Conservation (phyloP, 306 rosid species). For the Comarum palustre region DNA sequence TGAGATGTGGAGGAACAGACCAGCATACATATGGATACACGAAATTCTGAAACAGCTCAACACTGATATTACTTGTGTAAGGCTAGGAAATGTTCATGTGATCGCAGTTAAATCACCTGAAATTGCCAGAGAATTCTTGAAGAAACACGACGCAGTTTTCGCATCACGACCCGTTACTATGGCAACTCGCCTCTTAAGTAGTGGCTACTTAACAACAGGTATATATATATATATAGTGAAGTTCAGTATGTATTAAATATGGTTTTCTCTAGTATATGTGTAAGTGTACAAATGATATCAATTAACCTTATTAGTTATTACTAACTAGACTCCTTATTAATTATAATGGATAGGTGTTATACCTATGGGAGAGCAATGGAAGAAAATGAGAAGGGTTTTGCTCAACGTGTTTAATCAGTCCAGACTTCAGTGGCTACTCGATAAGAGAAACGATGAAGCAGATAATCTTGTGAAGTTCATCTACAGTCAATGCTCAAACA, state of each 20-base stretch:
- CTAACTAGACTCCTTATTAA: too few species aligned
- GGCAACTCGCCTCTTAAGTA: conserved; percentile 3
- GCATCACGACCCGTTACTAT: conserved; percentile 38
- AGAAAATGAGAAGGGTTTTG: conserved; percentile 12
- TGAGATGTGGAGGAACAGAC: not conserved
- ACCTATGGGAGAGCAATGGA: conserved; percentile 10
- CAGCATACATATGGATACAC: not conserved
- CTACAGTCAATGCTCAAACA: conserved; percentile 13
- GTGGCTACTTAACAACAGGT: conserved; percentile 12
- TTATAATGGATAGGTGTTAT: too few species aligned
- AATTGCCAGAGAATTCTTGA: conserved; percentile 38
- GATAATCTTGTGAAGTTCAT: conserved; percentile 34
- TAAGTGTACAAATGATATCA: too few species aligned
- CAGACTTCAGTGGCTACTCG: conserved; percentile 22
- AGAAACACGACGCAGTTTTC: conserved; percentile 38
- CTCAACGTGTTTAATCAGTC: conserved; percentile 9
- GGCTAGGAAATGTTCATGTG: conserved; percentile 39
- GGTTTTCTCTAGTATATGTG: too few species aligned
- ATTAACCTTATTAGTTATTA: too few species aligned
- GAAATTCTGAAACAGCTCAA: conserved; percentile 28
- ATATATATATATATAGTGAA: not conserved
- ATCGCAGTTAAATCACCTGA: conserved; percentile 35
- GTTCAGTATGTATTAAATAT: too few species aligned
- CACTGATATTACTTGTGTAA: conserved; percentile 45
- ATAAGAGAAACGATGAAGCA: conserved; percentile 40